Percentiles rank a stretch among this genome's conserved stretches.
Evolutionary conservation across 2,329 filamentous ascomycete genomes (phyloP).

Genomic region (Fusarium buxicola): DNA sequence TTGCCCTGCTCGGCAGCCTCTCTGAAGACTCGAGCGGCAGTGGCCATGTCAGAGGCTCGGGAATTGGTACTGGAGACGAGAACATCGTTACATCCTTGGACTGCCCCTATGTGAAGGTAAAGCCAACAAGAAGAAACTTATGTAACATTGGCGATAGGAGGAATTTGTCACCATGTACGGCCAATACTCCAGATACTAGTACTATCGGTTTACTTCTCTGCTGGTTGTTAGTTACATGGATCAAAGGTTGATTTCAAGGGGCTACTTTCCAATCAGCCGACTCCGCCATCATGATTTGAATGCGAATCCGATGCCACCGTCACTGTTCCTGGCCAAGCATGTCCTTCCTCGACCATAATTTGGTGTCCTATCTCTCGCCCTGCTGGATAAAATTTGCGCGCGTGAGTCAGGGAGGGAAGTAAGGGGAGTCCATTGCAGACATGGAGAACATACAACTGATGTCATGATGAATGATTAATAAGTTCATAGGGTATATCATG

Average conservation of each 20-base stretch:
- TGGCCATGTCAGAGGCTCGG: slow-evolving; percentile 81
- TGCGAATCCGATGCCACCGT: slow-evolving; percentile 85
- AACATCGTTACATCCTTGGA: no score
- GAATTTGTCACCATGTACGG: no score
- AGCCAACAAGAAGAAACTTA: no score
- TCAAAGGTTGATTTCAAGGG: no score
- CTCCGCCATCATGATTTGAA: slow-evolving; percentile 80
- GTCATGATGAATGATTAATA: neutral
- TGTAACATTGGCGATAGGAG: slow-evolving; percentile 86
- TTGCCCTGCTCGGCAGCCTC: slow-evolving; percentile 76
- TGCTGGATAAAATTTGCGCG: no score
- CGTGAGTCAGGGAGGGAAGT: neutral
- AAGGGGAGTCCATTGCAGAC: neutral
- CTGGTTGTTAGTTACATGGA: no score
- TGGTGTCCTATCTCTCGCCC: no score
- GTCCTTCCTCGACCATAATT: slow-evolving; percentile 83
- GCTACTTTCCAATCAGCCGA: slow-evolving; percentile 28
- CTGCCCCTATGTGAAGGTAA: no score
- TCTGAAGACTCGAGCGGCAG: slow-evolving; percentile 83
- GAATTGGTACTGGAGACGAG: slow-evolving; percentile 92
- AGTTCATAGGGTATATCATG: neutral
- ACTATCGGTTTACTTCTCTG: neutral
- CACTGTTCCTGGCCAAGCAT: slow-evolving; percentile 87
- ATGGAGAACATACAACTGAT: neutral
- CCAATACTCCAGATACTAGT: no score